These are phyloP conservation scores for Auricularia sp. DNA, from an alignment of 768 basidiomycete species.

Conservation along the genomic window DNA sequence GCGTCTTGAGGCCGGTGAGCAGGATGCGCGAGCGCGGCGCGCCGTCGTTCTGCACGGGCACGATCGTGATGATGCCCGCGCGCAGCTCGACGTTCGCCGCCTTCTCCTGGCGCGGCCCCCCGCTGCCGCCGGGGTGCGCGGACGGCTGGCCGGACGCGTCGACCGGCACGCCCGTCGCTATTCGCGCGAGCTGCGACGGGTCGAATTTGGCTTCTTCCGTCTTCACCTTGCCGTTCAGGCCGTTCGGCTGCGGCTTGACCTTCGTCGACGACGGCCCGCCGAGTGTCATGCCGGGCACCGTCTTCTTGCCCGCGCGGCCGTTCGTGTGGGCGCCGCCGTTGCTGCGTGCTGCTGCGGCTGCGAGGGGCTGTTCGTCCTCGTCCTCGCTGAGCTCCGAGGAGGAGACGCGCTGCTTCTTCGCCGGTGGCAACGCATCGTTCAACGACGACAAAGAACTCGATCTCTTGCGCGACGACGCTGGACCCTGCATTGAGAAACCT, in stretches of 20 bases:
- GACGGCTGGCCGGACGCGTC: slow-evolving; percentile 49
- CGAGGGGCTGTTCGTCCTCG: slow-evolving; percentile 43
- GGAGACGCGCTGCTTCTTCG: slow-evolving; percentile 43
- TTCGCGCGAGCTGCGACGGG: slow-evolving; percentile 60
- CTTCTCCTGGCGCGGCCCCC: slow-evolving; percentile 42
- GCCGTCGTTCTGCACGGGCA: slow-evolving; percentile 75
- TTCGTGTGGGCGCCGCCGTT: neutral
- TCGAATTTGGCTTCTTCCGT: slow-evolving; percentile 64
- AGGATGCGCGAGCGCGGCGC: slow-evolving; percentile 70
- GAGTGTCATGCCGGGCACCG: neutral
- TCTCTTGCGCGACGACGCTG: slow-evolving; percentile 19
- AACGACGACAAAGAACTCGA: slow-evolving; percentile 12
- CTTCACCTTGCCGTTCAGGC: slow-evolving; percentile 22
- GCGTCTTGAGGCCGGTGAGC: slow-evolving; percentile 88
- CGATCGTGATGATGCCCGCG: slow-evolving; percentile 71
- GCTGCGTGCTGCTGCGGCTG: slow-evolving; percentile 22
- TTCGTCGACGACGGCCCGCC: neutral
- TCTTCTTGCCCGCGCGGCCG: neutral
- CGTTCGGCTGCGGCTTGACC: slow-evolving; percentile 28
- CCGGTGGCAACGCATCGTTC: slow-evolving; percentile 23
- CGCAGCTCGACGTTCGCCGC: slow-evolving; percentile 72
- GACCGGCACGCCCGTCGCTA: slow-evolving; percentile 72
- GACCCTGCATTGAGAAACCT: slow-evolving; percentile 2
- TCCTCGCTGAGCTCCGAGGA: slow-evolving; percentile 41
- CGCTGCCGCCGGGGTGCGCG: slow-evolving; percentile 26